These are phyloP conservation scores for Gymnopus androsaceus DNA, from an alignment of 1,284 basidiomycete genomes.

Conservation along the genomic window DNA sequence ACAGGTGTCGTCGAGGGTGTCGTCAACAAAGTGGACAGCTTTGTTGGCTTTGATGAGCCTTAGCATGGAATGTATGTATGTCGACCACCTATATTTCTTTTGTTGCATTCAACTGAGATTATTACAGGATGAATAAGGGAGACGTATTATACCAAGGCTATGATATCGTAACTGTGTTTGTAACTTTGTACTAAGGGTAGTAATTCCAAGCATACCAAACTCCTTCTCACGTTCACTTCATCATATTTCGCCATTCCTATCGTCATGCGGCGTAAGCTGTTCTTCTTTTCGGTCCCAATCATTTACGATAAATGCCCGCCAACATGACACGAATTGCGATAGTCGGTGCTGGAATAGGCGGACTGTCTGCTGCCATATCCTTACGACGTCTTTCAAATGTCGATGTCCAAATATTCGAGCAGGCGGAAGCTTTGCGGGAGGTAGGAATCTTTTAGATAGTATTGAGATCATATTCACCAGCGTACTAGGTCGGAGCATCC, in stretches of 20 bases:
- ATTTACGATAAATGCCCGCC: neutral
- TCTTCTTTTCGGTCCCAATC: neutral
- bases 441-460: no score
- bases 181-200: no score
- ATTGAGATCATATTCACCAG: neutral
- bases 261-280: neutral
- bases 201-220: neutral
- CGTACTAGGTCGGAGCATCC: constrained; percentile 8
- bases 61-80: constrained; percentile 12
- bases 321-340: neutral
- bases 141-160: no score
- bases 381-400: constrained; percentile 4
- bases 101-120: neutral
- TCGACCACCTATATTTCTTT: neutral
- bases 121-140: neutral
- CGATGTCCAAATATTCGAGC: constrained; percentile 8
- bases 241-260: neutral
- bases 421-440: constrained; percentile 5
- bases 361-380: constrained; percentile 4
- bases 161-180: no score
- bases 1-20: constrained; percentile 35
- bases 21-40: constrained; percentile 39
- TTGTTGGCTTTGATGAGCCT: constrained; percentile 53
- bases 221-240: neutral
- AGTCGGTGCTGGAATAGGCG: constrained; percentile 9